Conservation (phyloP, 768 basidiomycete genomes). For the Leccinum broughii region DNA sequence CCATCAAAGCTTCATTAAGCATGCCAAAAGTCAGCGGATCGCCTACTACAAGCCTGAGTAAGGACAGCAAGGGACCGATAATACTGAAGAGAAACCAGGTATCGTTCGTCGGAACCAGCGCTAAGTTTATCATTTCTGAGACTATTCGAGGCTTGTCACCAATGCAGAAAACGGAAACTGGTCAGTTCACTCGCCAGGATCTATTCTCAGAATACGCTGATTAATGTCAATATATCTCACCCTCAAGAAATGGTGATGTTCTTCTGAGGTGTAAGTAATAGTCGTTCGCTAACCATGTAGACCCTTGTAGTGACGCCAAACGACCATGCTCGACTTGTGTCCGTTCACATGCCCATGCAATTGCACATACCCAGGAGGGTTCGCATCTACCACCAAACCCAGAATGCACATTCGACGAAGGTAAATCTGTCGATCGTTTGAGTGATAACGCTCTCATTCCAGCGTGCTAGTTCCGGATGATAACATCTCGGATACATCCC, state of each 20-base stretch:
- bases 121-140: conserved; percentile 2
- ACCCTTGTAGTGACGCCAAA: conserved; percentile 60
- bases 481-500: conserved; percentile 31
- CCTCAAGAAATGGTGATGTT: conserved; percentile 59
- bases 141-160: conserved; percentile 37
- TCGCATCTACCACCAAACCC: conserved; percentile 52
- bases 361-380: conserved; percentile 61
- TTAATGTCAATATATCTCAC: conserved; percentile 3
- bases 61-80: neutral
- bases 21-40: conserved; percentile 41
- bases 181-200: conserved; percentile 38
- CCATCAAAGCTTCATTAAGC: neutral
- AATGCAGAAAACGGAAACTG: conserved; percentile 75
- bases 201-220: conserved; percentile 15
- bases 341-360: conserved; percentile 70
- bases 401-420: conserved; percentile 78
- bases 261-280: neutral
- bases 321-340: conserved; percentile 77
- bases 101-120: neutral
- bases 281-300: conserved; percentile 4
- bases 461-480: conserved; percentile 37
- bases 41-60: conserved; percentile 2
- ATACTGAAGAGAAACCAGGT: conserved; percentile 30
- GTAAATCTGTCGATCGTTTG: conserved; percentile 33
- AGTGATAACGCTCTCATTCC: conserved; percentile 1